Evolutionary conservation across 352 stramenopile species (phyloP).

Genomic region (Albugo candida): DNA sequence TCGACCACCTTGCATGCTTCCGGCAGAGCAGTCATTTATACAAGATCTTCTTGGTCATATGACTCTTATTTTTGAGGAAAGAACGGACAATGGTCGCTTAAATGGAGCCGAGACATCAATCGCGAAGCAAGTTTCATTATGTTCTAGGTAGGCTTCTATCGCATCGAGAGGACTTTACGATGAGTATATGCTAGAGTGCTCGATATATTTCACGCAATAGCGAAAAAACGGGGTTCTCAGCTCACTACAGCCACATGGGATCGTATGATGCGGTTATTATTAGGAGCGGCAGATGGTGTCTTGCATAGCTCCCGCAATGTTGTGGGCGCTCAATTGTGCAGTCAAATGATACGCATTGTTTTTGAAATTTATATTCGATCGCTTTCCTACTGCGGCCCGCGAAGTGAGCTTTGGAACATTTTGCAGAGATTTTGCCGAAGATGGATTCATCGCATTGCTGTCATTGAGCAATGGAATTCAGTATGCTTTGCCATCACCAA

Average conservation of each 20-base stretch:
- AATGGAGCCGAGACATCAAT: constrained; percentile 16
- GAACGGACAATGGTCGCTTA: constrained; percentile 13
- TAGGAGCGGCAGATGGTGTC: constrained; percentile 53
- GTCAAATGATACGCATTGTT: constrained; percentile 47
- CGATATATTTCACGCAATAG: constrained; percentile 54
- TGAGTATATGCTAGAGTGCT: constrained; percentile 23
- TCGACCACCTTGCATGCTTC: constrained; percentile 43
- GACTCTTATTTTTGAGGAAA: constrained; percentile 75
- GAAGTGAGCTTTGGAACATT: constrained; percentile 54
- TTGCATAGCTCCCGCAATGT: constrained; percentile 54
- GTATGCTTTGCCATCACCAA: constrained; percentile 51
- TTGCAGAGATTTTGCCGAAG: constrained; percentile 74
- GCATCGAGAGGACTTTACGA: too few species aligned
- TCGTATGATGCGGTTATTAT: constrained; percentile 52
- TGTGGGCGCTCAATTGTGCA: constrained; percentile 54
- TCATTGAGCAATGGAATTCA: constrained; percentile 77
- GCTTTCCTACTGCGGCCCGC: constrained; percentile 38
- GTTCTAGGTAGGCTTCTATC: constrained; percentile 23
- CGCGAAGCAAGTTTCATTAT: constrained; percentile 51
- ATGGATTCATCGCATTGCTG: constrained; percentile 69
- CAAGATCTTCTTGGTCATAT: constrained; percentile 75
- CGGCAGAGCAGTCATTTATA: constrained; percentile 70
- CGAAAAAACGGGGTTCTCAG: constrained; percentile 34
- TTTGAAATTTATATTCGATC: constrained; percentile 68
- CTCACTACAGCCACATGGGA: constrained; percentile 68